Percentiles rank a stretch among this genome's conserved stretches.
Evolutionary conservation across 441 rosid genomes (phyloP).

Genomic region (Jatropha podagrica): DNA sequence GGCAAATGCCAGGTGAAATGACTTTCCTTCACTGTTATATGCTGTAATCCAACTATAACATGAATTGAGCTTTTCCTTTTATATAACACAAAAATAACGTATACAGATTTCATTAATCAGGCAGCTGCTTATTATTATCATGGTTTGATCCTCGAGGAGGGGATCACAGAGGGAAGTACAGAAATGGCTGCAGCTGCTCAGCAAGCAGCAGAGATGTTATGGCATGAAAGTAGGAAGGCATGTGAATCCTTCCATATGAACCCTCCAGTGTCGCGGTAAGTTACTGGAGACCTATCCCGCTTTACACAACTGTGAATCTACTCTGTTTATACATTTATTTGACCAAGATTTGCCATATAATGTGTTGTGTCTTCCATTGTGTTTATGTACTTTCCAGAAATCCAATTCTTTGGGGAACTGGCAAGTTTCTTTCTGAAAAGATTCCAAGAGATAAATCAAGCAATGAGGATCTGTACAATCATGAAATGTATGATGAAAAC

Average conservation of each 20-base stretch:
- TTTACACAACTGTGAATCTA: too few relatives aligned
- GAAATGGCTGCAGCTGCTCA: conserved; percentile 84
- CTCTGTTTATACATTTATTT: too few relatives aligned
- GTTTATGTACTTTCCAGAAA: conserved; percentile 38
- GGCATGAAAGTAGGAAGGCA: conserved; percentile 69
- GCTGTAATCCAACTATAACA: neutral
- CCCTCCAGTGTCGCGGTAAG: conserved; percentile 71
- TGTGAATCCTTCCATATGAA: conserved; percentile 54
- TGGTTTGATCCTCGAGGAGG: conserved; percentile 83
- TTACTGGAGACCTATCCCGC: neutral
- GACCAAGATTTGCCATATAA: too few relatives aligned
- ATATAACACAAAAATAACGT: neutral
- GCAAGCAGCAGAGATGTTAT: conserved; percentile 72
- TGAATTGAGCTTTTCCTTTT: neutral
- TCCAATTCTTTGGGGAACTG: conserved; percentile 72
- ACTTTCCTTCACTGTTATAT: neutral
- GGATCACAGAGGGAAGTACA: conserved; percentile 75
- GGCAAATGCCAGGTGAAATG: neutral
- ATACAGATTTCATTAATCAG: conserved; percentile 28
- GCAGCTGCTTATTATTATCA: conserved; percentile 93
- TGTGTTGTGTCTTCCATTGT: neutral
- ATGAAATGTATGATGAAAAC: conserved; percentile 62
- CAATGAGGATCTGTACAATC: conserved; percentile 57
- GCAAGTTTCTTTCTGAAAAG: conserved; percentile 78
- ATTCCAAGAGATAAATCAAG: conserved; percentile 62